Evolutionary conservation across 352 stramenopile species (phyloP), one percentile per base, ranked within the genome.

Genomic region (Plasmopara viticola): DNA sequence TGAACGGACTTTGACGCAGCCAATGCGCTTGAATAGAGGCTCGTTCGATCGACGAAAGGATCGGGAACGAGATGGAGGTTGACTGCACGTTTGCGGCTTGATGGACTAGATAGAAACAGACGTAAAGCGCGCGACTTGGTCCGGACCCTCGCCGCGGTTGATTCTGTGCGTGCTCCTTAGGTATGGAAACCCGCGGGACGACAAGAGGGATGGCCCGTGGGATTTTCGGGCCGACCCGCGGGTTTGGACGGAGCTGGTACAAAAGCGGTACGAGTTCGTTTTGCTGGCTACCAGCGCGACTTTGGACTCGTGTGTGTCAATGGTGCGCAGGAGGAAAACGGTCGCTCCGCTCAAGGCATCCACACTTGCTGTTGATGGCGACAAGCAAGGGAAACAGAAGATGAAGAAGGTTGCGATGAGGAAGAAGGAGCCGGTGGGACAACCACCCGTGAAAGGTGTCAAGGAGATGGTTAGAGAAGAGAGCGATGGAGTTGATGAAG

Each of bases 271-370:
- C 61, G 56, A n/a, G 39, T 39, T 35, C 0, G 13, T 48, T 66
- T 68, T 69, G 64, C 60, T 66, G 64, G 64, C 68, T 66, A 55
- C n/a, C 55, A 63, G 50, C 44, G 40, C 30, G 31, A 45, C 51
- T 60, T 25, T 20, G 20, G 6, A 29, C n/a, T n/a, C 28, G 9
- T 31, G 40, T 28, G 37, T 31, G 48, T 60, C 58, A 72, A 45
- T 78, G 69, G 69, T 51, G 62, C 65, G 66, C 37, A 51, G 56
- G 31, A 78, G 70, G 57, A 73, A 73, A 53, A 64, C 47, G 2
- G 25, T 34, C 30, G 51, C 48, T 33, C 62, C 68, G 38, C 56
- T 78, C 8, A 78, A 78, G 65, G 58, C 68, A 49, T 74, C 61
- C n/a, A 68, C 48, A 51, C 62, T 60, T 31, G 60, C 33, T 29